These are phyloP conservation scores for Tricholoma hemisulphureum DNA, from an alignment of 768 basidiomycete species.

Conservation along the genomic window DNA sequence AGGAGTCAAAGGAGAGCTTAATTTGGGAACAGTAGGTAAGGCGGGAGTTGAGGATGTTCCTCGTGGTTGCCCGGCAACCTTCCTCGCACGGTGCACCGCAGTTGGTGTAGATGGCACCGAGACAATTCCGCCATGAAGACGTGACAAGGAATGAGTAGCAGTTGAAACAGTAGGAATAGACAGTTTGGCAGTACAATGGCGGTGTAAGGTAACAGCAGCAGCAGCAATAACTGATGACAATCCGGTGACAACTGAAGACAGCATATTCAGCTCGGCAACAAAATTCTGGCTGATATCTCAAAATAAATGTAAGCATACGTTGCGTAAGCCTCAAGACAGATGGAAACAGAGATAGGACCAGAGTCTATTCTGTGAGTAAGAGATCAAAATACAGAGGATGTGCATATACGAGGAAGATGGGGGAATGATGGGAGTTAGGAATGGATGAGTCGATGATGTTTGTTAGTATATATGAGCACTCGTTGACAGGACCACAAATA, in stretches of 20 bases:
- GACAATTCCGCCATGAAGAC: background rate
- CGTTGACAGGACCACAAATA: too few species aligned
- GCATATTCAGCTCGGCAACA: background rate
- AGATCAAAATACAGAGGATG: too few species aligned
- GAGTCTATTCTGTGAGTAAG: too few species aligned
- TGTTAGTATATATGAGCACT: too few species aligned
- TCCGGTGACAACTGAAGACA: background rate
- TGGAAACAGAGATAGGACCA: background rate
- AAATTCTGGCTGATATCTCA: background rate
- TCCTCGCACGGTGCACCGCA: background rate
- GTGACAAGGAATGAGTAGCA: too few species aligned
- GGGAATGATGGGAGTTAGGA: too few species aligned
- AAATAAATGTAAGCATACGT: background rate
- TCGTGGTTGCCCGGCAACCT: background rate
- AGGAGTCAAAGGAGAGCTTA: background rate
- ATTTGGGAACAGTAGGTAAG: background rate
- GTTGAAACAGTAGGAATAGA: too few species aligned
- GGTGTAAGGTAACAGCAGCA: background rate
- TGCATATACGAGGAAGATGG: too few species aligned
- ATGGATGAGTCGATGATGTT: too few species aligned
- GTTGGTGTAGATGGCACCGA: background rate
- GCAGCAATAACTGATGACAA: background rate
- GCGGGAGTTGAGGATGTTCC: background rate
- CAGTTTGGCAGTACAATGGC: too few species aligned
- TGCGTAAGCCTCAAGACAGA: background rate